phyloP scores from a whole-genome alignment of 73 alveolate genomes.

The Stentor coeruleus region DNA sequence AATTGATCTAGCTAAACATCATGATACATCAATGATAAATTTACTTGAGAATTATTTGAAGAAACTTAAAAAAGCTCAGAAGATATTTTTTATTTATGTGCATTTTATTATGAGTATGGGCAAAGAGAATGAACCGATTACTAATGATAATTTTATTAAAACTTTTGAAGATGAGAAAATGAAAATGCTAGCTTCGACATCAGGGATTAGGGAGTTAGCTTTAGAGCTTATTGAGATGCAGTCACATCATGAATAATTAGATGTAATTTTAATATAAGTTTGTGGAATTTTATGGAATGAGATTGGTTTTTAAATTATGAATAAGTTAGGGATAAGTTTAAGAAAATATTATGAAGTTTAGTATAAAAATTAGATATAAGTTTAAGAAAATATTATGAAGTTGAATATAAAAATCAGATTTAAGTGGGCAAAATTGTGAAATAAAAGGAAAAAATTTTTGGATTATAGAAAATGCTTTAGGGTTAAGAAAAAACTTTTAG shows the following conservation, averaged over 20 bases:
- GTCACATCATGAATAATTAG: background rate
- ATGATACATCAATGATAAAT: background rate
- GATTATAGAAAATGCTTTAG: no score
- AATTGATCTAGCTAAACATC: background rate
- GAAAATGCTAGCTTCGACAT: background rate
- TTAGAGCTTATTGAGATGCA: background rate
- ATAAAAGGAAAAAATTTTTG: no score
- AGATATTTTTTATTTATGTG: background rate
- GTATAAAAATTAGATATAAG: no score
- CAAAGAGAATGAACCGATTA: background rate
- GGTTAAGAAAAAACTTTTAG: no score
- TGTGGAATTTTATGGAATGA: no score
- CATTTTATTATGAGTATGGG: background rate
- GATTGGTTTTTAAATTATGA: no score
- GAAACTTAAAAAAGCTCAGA: background rate
- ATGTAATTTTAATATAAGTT: no score
- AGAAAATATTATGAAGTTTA: no score
- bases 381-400: no score
- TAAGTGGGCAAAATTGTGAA: no score
- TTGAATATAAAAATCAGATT: no score
- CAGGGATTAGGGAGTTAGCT: background rate
- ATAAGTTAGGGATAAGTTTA: no score
- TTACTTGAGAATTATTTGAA: background rate
- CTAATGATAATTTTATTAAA: background rate
- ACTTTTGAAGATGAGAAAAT: background rate